phyloP scores from a whole-genome alignment of 208 protist species.

The Phytomonas francai region DNA sequence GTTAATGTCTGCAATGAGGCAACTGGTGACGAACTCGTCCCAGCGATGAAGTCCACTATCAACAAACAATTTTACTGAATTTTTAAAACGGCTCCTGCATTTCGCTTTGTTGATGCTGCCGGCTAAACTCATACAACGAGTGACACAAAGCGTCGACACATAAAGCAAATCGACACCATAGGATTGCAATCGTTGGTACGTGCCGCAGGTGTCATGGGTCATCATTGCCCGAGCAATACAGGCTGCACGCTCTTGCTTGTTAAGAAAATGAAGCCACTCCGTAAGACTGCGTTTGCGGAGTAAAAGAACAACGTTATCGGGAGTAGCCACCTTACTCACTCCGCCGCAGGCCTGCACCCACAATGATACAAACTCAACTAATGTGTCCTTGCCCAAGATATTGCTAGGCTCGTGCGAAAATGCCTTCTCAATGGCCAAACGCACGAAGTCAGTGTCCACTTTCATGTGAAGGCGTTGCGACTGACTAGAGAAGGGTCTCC shows the following conservation, averaged over 20 bases:
- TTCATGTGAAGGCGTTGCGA: neutral
- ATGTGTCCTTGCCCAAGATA: neutral
- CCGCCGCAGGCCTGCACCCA: neutral
- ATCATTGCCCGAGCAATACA: neutral
- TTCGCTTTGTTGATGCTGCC: constrained; percentile 16
- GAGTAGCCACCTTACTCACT: neutral
- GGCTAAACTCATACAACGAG: constrained; percentile 30
- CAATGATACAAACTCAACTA: neutral
- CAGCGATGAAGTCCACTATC: constrained; percentile 15
- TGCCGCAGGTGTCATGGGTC: neutral
- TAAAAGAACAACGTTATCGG: neutral
- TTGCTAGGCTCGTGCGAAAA: neutral
- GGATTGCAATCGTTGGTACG: neutral
- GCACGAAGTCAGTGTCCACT: neutral
- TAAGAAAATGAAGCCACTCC: neutral
- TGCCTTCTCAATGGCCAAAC: neutral
- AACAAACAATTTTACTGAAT: constrained; percentile 19
- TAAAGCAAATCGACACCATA: constrained; percentile 32
- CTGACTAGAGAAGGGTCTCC: neutral
- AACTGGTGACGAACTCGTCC: constrained; percentile 21
- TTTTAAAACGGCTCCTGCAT: constrained; percentile 16
- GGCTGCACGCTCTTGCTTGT: neutral
- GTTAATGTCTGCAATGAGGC: constrained; percentile 19
- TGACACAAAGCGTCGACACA: constrained; percentile 33
- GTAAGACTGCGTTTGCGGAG: neutral